Evolutionary conservation across 1,139 yeast genomes (phyloP).

Genomic region (Taphrina deformans): DNA sequence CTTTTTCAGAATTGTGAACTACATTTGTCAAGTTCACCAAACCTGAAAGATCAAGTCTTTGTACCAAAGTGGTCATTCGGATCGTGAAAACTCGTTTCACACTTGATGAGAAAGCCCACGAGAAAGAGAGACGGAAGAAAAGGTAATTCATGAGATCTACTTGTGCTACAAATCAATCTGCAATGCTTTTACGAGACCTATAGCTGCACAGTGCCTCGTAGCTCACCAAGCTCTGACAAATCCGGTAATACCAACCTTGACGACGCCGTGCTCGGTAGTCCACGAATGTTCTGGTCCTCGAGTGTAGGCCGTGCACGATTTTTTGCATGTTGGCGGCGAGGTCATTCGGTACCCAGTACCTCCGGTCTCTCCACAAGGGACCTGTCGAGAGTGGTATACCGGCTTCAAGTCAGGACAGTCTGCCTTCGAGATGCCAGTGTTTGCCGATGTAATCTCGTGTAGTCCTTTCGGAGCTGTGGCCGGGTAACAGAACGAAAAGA

Average conservation of each 20-base stretch:
- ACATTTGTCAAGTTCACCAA: too few species aligned
- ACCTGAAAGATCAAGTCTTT: too few species aligned
- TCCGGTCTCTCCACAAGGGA: background rate
- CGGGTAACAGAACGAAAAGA: conserved; percentile 7
- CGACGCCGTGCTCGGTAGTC: background rate
- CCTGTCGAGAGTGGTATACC: conserved; percentile 3
- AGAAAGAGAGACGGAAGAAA: too few species aligned
- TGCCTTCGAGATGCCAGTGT: background rate
- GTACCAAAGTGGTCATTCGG: too few species aligned
- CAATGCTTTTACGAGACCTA: too few species aligned
- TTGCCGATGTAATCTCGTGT: background rate
- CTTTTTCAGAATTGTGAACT: too few species aligned
- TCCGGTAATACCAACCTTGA: background rate
- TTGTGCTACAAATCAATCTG: too few species aligned
- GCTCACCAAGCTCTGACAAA: background rate
- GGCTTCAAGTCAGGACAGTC: background rate
- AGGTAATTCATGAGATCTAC: too few species aligned
- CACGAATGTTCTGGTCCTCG: background rate
- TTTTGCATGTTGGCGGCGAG: background rate
- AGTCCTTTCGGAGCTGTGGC: background rate
- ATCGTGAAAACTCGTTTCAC: too few species aligned
- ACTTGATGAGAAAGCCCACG: too few species aligned
- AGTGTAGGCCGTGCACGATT: background rate
- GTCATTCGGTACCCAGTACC: conserved; percentile 2
- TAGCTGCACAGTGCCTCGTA: too few species aligned